Evolutionary conservation across 371 early-diverging fungal species (phyloP).

Genomic region (Lichtheimia corymbifera): DNA sequence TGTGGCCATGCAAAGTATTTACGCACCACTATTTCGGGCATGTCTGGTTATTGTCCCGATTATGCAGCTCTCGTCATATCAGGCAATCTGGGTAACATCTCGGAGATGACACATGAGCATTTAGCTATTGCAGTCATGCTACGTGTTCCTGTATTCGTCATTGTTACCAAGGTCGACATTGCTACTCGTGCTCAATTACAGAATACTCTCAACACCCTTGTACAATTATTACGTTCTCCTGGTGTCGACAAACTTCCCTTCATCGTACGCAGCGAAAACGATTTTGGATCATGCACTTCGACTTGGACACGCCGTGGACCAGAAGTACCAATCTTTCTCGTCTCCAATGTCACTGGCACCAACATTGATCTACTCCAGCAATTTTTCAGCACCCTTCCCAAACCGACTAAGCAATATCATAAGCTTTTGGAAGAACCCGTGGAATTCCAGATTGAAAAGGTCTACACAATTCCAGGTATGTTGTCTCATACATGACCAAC

Average conservation of each 20-base stretch:
- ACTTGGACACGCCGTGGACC: constrained; percentile 55
- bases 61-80: constrained; percentile 87
- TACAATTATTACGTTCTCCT: constrained; percentile 68
- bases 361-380: constrained; percentile 74
- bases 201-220: constrained; percentile 46
- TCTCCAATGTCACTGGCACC: constrained; percentile 87
- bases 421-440: constrained; percentile 55
- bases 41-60: constrained; percentile 88
- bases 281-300: constrained; percentile 70
- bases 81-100: constrained; percentile 78
- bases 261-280: constrained; percentile 68
- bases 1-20: constrained; percentile 91
- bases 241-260: constrained; percentile 83
- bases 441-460: constrained; percentile 87
- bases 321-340: constrained; percentile 82
- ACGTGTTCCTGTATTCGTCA: constrained; percentile 83
- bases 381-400: constrained; percentile 74
- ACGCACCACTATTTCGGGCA: constrained; percentile 88
- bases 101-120: constrained; percentile 92
- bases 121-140: constrained; percentile 82
- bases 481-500: background rate
- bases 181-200: constrained; percentile 81
- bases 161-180: constrained; percentile 89
- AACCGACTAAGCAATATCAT: constrained; percentile 39
- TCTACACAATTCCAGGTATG: constrained; percentile 79